Evolutionary conservation across 2,329 filamentous ascomycete species (phyloP).

Genomic region (Apiospora pterosperma): DNA sequence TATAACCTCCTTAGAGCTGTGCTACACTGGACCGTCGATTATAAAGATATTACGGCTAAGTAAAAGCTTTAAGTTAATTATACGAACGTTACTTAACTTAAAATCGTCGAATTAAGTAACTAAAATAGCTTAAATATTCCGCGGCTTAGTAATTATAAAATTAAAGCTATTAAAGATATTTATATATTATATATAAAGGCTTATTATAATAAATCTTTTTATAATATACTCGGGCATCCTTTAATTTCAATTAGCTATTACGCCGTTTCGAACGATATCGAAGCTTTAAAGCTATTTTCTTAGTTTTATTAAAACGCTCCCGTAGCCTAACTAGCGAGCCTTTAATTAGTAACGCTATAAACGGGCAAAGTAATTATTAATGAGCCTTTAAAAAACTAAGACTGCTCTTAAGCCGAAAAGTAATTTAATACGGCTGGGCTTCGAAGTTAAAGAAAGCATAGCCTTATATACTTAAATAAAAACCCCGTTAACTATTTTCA

Average conservation of each 20-base stretch:
- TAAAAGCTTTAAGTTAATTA: constrained; percentile 8
- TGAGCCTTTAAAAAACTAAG: background rate
- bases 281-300: background rate
- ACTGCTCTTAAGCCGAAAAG: background rate
- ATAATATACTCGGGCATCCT: background rate
- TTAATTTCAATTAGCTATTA: background rate
- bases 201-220: background rate
- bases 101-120: constrained; percentile 40
- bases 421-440: background rate
- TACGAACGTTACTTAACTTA: constrained; percentile 17
- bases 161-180: background rate
- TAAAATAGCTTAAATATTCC: constrained; percentile 38
- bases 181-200: background rate
- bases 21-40: background rate
- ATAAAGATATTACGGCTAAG: constrained; percentile 9
- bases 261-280: background rate
- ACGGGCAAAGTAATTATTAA: background rate
- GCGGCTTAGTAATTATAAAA: constrained; percentile 28
- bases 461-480: background rate
- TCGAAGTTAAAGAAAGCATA: background rate
- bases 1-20: background rate
- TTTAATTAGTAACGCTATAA: background rate
- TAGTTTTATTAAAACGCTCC: background rate
- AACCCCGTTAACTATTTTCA: background rate
- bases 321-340: background rate